A percentile compares a stretch with the other conserved stretches of the same genome.
Conservation (phyloP, 2,329 filamentous ascomycete species). For the Madurella mycetomatis region DNA sequence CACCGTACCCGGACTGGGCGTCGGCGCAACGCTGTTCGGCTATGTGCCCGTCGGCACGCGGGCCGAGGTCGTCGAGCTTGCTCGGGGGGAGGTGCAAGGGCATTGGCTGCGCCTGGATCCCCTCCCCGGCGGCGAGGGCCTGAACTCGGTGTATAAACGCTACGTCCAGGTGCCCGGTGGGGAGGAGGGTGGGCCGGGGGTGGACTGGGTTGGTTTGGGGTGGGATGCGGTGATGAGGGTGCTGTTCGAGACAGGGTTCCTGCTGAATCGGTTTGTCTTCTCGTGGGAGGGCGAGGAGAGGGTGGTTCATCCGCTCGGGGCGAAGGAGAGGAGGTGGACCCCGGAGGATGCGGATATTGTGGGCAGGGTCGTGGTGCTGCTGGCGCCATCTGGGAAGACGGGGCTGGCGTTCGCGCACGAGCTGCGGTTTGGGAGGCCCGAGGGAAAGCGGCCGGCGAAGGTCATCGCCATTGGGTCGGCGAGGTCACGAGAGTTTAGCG, state of each 20-base stretch:
- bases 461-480: conserved; percentile 14
- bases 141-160: conserved; percentile 11
- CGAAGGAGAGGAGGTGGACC: conserved; percentile 1
- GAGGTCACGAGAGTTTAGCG: conserved; percentile 7
- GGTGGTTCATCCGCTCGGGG: conserved; percentile 8
- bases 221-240: conserved; percentile 9
- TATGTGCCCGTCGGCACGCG: conserved; percentile 6
- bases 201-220: not conserved
- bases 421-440: conserved; percentile 5
- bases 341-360: conserved; percentile 10
- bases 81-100: too few relatives aligned
- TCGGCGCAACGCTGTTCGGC: conserved; percentile 8
- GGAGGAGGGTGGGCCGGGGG: not conserved
- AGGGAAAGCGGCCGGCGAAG: conserved; percentile 1
- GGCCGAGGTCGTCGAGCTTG: too few relatives aligned
- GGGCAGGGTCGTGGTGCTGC: conserved; percentile 9
- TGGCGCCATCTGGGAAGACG: conserved; percentile 17
- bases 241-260: conserved; percentile 11
- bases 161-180: not conserved
- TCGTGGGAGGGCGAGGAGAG: conserved; percentile 1
- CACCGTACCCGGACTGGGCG: conserved; percentile 1
- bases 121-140: not conserved
- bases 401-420: conserved; percentile 13
- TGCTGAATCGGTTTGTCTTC: conserved; percentile 13
- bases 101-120: not conserved